A percentile compares a stretch with the other conserved stretches of the same genome.
These are phyloP conservation scores for Russula griseocarnosa DNA, from an alignment of 768 basidiomycete species.

Conservation along the genomic window DNA sequence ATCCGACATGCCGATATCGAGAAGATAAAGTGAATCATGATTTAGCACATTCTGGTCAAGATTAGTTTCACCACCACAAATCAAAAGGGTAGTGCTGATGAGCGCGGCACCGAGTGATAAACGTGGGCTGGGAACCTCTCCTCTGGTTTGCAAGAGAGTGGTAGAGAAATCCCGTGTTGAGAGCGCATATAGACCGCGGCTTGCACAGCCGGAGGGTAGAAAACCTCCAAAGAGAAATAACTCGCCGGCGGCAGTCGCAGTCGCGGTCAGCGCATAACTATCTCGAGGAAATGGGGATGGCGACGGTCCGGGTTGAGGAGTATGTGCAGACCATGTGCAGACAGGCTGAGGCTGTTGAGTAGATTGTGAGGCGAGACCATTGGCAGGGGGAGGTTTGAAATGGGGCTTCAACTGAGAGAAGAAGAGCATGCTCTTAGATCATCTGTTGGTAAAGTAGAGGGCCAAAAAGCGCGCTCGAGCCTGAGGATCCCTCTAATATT, in stretches of 20 bases:
- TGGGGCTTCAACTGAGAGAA: too few relatives aligned
- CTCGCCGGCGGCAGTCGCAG: constrained; percentile 64
- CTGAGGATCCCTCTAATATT: too few relatives aligned
- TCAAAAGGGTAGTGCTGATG: constrained; percentile 90
- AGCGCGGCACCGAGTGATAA: constrained; percentile 92
- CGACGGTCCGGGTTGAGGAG: constrained; percentile 29
- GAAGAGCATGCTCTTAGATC: too few relatives aligned
- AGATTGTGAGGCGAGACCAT: too few relatives aligned
- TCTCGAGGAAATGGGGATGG: constrained; percentile 88
- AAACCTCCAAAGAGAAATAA: constrained; percentile 93
- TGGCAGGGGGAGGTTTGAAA: too few relatives aligned
- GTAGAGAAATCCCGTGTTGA: constrained; percentile 77
- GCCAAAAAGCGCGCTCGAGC: too few relatives aligned
- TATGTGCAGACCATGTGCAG: too few relatives aligned
- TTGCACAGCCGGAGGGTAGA: constrained; percentile 42
- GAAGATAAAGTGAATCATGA: constrained; percentile 87
- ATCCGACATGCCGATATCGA: constrained; percentile 76
- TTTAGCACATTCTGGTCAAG: constrained; percentile 54
- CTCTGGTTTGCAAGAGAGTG: constrained; percentile 78
- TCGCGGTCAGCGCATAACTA: constrained; percentile 82
- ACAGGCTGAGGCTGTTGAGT: too few relatives aligned
- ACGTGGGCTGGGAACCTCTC: constrained; percentile 81
- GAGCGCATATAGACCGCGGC: constrained; percentile 87
- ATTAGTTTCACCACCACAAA: constrained; percentile 85
- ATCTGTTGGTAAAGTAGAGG: too few relatives aligned